Percentiles rank a stretch among this genome's conserved stretches.
phyloP scores from a whole-genome alignment of 2,329 filamentous ascomycete genomes.

The Aspergillus calidoustus region DNA sequence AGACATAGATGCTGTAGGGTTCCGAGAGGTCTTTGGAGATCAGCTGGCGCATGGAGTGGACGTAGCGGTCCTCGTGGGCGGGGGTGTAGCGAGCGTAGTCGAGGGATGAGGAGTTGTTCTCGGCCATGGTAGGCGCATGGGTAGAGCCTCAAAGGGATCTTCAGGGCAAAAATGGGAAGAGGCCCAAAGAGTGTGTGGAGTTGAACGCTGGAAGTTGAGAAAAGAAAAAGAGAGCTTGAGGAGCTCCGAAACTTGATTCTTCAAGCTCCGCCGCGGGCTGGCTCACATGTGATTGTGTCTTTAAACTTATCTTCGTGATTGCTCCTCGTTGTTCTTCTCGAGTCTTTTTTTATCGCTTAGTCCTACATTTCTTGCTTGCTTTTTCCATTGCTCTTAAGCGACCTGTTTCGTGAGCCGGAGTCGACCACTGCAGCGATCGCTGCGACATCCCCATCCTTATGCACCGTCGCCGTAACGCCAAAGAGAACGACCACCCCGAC shows the following conservation, averaged over 20 bases:
- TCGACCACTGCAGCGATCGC: conserved; percentile 9
- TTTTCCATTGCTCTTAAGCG: not conserved
- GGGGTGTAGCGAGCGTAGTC: conserved; percentile 65
- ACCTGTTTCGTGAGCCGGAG: not conserved
- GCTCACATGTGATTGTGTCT: not conserved
- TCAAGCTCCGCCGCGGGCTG: not conserved
- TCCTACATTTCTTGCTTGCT: not conserved
- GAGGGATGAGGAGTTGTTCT: conserved; percentile 47
- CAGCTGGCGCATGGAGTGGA: conserved; percentile 85
- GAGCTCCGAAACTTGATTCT: conserved; percentile 11
- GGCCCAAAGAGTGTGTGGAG: not conserved
- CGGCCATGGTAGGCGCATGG: conserved; percentile 28
- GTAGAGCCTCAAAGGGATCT: not conserved
- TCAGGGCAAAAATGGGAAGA: not conserved
- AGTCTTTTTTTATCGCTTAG: not conserved
- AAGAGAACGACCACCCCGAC: conserved; percentile 34
- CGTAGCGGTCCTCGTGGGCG: conserved; percentile 66
- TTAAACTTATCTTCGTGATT: not conserved
- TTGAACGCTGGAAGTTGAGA: not conserved
- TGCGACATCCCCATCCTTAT: conserved; percentile 28
- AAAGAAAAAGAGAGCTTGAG: conserved; percentile 2
- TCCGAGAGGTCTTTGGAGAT: conserved; percentile 97
- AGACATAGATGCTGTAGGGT: conserved; percentile 99
- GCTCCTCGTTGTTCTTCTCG: not conserved
- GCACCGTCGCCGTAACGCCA: conserved; percentile 48